Base-by-base conservation (phyloP, 2,329 filamentous ascomycete species). In the Colletotrichum orchidophilum region DNA sequence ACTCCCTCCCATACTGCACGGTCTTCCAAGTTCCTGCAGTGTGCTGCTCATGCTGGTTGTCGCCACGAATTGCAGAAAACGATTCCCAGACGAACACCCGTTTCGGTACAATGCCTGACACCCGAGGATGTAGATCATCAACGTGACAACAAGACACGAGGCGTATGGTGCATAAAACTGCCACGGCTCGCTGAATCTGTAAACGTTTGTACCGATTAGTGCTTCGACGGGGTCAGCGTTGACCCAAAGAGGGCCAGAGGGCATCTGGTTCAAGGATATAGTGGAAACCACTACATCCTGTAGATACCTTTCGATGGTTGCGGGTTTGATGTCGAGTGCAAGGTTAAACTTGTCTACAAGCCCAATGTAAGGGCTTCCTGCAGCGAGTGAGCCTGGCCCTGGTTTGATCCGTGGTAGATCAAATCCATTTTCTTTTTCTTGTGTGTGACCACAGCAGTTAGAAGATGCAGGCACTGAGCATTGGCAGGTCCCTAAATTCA, bases 331-430 rank as follows among this genome's bases (percentile, higher is more conserved):
- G 15, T 55, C 13, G 13, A 60, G 24, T 1, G 12, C 1, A 1
- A 57, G 57, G 8, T 49, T 50, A 35, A 52, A 31, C 9, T 21
- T 53, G 18, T 70, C 50, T n/a, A n/a, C 11, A 21, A 35, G 58
- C 5, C 18, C 67, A 21, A 70, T 13, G 18, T 46, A 70, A 3
- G 63, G 63, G 12, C 63, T 70, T 11, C 27, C 58, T 1, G 60
- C 35, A 12, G 49, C 58, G 6, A 50, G 46, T 21, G n/a, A 50
- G 18, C 12, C 57, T 9, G 4, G 46, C 15, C 24, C 42, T 15
- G 26, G 42, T 2, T 21, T 35, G 2, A 33, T 24, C 18, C n/a
- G 8, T 21, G 55, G 21, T 13, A 24, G 50, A 6, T 18, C 12
- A 21, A 49, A 3, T 3, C 11, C 15, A 29, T 18, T n/a, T 18